A percentile compares a stretch with the other conserved stretches of the same genome.
Evolutionary conservation across 768 basidiomycete species (phyloP).

Genomic region (Russula olivacea): DNA sequence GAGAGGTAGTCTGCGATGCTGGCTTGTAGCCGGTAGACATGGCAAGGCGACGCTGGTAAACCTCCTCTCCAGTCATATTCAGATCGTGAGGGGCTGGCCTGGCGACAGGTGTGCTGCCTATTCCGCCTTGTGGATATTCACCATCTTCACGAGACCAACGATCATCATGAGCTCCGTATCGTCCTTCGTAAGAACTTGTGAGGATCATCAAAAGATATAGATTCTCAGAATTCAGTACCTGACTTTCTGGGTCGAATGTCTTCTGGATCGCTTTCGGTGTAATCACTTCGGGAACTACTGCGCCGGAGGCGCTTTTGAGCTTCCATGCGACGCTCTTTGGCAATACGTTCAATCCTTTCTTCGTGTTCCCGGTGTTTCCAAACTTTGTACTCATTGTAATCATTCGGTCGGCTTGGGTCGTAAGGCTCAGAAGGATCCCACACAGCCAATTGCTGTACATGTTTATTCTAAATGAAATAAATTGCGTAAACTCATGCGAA

Average conservation of each 20-base stretch:
- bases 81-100: constrained; percentile 36
- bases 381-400: constrained; percentile 81
- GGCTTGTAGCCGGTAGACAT: constrained; percentile 43
- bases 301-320: constrained; percentile 44
- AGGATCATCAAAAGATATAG: constrained; percentile 9
- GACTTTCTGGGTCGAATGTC: constrained; percentile 60
- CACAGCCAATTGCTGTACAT: constrained; percentile 42
- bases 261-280: constrained; percentile 57
- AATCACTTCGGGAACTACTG: constrained; percentile 58
- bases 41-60: constrained; percentile 68
- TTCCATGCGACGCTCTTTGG: constrained; percentile 41
- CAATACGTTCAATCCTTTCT: constrained; percentile 55
- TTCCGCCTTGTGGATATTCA: constrained; percentile 38
- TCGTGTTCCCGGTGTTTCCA: constrained; percentile 75
- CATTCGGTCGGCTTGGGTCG: constrained; percentile 79
- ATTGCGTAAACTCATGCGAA: background rate
- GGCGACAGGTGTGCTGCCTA: constrained; percentile 25
- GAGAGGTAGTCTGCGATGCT: constrained; percentile 2
- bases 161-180: constrained; percentile 40
- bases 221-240: constrained; percentile 37
- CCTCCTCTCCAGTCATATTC: constrained; percentile 68
- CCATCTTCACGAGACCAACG: constrained; percentile 50
- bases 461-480: constrained; percentile 47
- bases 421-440: constrained; percentile 82
- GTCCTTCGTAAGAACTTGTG: constrained; percentile 30